These are phyloP conservation scores for Cnidoscolus chayamansa DNA, from an alignment of 441 rosid genomes.

Conservation along the genomic window DNA sequence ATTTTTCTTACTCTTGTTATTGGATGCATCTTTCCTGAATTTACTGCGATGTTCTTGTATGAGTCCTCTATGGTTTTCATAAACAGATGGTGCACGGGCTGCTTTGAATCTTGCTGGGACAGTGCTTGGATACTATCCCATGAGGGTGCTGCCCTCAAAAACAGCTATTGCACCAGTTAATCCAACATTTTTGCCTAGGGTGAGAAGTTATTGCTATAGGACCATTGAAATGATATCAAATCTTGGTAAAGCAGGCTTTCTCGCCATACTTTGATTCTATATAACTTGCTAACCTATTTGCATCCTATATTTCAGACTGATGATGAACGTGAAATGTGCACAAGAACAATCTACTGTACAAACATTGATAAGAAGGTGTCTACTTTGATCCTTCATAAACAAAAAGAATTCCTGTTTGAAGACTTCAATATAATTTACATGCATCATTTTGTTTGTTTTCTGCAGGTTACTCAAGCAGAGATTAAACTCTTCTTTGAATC, in stretches of 20 bases:
- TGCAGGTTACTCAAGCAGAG: conserved; percentile 76
- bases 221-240: conserved; percentile 11
- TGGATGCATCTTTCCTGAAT: neutral
- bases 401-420: neutral
- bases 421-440: neutral
- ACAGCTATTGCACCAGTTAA: conserved; percentile 98
- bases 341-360: conserved; percentile 77
- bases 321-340: conserved; percentile 86
- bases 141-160: conserved; percentile 83
- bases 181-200: conserved; percentile 91
- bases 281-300: conserved; percentile 13
- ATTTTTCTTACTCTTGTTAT: neutral
- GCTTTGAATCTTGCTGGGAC: conserved; percentile 73
- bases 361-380: conserved; percentile 79
- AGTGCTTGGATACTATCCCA: conserved; percentile 83
- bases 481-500: conserved; percentile 75
- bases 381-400: conserved; percentile 15
- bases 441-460: conserved; percentile 11
- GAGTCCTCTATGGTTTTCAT: neutral
- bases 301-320: conserved; percentile 48
- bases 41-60: neutral
- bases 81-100: conserved; percentile 62
- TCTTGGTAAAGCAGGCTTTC: conserved; percentile 12
- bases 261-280: neutral
- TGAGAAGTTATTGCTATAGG: conserved; percentile 29